phyloP scores from a whole-genome alignment of 2,329 filamentous ascomycete genomes.

The Rutstroemia sp. region DNA sequence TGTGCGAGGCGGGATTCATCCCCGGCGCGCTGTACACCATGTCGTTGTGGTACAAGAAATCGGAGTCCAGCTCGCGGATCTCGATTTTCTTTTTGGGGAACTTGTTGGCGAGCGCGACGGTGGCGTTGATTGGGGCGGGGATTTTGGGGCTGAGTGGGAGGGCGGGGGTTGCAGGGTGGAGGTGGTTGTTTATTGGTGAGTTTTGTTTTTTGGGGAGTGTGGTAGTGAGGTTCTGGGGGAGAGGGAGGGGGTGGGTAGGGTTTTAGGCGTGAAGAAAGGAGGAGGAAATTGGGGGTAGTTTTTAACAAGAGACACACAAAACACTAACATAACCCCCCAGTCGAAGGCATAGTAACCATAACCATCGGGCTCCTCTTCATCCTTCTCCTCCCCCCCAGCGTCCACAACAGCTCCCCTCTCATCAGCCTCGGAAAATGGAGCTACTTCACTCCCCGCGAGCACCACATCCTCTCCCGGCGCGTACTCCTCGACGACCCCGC shows the following conservation, averaged over 20 bases:
- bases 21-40: constrained; percentile 45
- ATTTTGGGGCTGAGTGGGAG: constrained; percentile 40
- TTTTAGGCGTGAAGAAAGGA: no score
- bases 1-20: constrained; percentile 44
- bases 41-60: constrained; percentile 49
- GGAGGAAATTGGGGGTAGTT: background rate
- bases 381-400: constrained; percentile 33
- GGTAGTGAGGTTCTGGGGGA: no score
- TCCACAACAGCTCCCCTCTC: constrained; percentile 31
- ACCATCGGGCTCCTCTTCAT: constrained; percentile 31
- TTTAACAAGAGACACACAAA: background rate
- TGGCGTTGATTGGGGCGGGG: constrained; percentile 45
- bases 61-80: constrained; percentile 28
- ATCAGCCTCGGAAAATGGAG: constrained; percentile 33
- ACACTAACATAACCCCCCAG: background rate
- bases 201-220: background rate
- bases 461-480: constrained; percentile 34
- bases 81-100: constrained; percentile 50
- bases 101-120: constrained; percentile 14
- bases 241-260: no score
- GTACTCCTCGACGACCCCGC: constrained; percentile 38
- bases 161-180: constrained; percentile 42
- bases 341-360: constrained; percentile 37
- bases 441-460: constrained; percentile 37
- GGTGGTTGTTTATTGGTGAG: constrained; percentile 31